A percentile compares a stretch with the other conserved stretches of the same genome.
phyloP scores from a whole-genome alignment of 192 early-diverging fungal species.

The Dimargaris xerosporica region DNA sequence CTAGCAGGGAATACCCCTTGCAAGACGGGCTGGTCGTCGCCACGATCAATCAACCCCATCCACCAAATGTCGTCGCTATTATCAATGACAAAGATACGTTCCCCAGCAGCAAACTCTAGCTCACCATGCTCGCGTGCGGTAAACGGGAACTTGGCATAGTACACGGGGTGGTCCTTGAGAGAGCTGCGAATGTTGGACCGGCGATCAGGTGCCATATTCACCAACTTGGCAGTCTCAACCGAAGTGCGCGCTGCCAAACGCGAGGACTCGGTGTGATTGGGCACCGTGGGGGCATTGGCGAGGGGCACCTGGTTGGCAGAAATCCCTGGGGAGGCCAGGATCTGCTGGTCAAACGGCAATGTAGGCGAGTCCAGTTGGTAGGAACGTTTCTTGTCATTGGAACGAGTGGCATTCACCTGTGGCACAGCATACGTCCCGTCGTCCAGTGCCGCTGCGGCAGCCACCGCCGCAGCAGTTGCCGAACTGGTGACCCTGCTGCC shows the following conservation, averaged over 20 bases:
- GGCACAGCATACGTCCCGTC: no score
- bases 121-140: conserved; percentile 58
- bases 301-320: not conserved
- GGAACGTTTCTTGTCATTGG: not conserved
- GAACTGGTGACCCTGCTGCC: no score
- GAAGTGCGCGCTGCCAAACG: not conserved
- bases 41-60: conserved; percentile 53
- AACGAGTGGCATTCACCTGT: no score
- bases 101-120: conserved; percentile 48
- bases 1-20: conserved; percentile 70
- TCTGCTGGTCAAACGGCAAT: conserved; percentile 8
- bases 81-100: conserved; percentile 59
- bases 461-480: no score
- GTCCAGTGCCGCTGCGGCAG: no score
- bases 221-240: conserved; percentile 5
- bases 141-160: conserved; percentile 59
- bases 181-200: conserved; percentile 28
- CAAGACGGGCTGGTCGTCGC: conserved; percentile 33
- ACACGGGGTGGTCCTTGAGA: conserved; percentile 34
- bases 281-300: not conserved
- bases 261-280: not conserved
- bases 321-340: not conserved
- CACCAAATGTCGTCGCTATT: conserved; percentile 70
- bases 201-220: not conserved
- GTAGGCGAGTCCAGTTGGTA: conserved; percentile 11